Evolutionary conservation across 2,329 filamentous ascomycete genomes (phyloP).

Genomic region (Emmonsiellopsis sp.): DNA sequence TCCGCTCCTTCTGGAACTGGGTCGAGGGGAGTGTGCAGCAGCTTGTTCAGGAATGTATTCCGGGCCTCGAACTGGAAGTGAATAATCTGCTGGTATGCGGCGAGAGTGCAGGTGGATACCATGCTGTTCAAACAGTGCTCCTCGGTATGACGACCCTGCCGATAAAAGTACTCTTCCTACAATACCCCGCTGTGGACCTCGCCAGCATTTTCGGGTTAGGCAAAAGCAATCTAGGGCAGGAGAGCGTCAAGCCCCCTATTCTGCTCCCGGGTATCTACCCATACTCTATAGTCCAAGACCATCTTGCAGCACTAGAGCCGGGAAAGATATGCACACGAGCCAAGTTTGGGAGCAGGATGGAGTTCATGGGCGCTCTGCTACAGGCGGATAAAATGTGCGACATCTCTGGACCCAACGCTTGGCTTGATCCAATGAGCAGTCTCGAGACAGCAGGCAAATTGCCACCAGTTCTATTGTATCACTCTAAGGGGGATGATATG

Average conservation of each 20-base stretch:
- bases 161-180: background rate
- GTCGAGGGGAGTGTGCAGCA: background rate
- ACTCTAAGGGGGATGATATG: background rate
- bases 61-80: background rate
- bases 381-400: background rate
- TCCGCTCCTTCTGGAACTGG: slow-evolving; percentile 10
- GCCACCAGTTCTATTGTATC: background rate
- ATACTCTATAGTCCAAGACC: background rate
- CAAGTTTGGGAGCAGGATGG: background rate
- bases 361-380: background rate
- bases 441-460: background rate
- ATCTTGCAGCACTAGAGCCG: background rate
- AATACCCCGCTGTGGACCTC: background rate
- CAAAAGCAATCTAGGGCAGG: background rate
- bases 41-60: background rate
- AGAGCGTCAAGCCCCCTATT: background rate
- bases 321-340: background rate
- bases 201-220: background rate
- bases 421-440: background rate
- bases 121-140: background rate
- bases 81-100: background rate
- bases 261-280: background rate
- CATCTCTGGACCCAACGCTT: background rate
- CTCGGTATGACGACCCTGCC: background rate
- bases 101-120: background rate